Conservation (phyloP, 228 moss, liverwort and hornwort species). For the Sphagnum fallax region DNA sequence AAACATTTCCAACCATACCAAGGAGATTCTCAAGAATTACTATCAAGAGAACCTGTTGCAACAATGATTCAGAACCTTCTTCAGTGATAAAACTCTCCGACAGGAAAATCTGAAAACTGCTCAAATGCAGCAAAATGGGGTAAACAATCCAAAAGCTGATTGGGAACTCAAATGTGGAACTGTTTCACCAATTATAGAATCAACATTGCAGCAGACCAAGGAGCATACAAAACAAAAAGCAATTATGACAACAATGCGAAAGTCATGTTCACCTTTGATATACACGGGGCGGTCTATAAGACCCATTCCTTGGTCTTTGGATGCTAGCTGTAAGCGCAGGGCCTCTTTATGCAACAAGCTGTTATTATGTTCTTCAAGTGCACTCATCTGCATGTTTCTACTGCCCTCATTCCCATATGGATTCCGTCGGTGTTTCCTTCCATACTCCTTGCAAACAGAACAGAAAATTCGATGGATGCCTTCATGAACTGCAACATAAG, state of each 20-base stretch:
- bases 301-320: constrained; percentile 48
- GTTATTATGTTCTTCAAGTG: constrained; percentile 57
- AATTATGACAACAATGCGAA: not conserved
- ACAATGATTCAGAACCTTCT: no score
- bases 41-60: no score
- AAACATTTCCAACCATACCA: not conserved
- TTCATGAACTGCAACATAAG: constrained; percentile 41
- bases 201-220: no score
- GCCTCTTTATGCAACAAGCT: constrained; percentile 60
- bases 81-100: no score
- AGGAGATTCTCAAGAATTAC: no score
- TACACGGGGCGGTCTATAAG: constrained; percentile 43
- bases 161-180: no score
- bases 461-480: constrained; percentile 54
- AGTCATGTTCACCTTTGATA: constrained; percentile 37
- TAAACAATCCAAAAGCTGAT: no score
- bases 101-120: no score
- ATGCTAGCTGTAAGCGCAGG: constrained; percentile 51
- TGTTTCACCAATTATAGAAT: no score
- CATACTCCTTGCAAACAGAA: constrained; percentile 65
- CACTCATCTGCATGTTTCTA: constrained; percentile 68
- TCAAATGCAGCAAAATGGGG: no score
- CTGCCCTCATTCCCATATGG: constrained; percentile 63
- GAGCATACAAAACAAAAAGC: not conserved
- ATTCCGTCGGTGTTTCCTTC: constrained; percentile 56